A percentile compares a stretch with the other conserved stretches of the same genome.
Evolutionary conservation across 352 stramenopile genomes (phyloP).

Genomic region (Phytopythium mirpurense): DNA sequence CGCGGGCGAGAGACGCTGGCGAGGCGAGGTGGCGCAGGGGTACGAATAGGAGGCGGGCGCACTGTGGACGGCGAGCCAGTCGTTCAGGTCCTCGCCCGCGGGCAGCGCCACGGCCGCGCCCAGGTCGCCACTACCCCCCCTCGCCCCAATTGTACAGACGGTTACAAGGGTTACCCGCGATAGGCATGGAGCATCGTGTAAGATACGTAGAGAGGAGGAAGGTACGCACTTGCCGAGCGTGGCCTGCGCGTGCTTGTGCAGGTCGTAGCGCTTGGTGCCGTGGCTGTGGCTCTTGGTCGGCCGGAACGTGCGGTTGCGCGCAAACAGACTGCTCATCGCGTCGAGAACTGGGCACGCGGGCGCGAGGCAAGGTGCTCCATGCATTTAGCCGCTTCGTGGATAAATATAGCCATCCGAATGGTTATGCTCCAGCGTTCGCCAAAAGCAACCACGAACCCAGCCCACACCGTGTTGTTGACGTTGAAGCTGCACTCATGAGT

Average conservation of each 20-base stretch:
- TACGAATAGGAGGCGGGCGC: constrained; percentile 5
- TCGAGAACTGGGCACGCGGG: neutral
- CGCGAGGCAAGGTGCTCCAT: too few species aligned
- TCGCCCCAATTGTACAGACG: too few species aligned
- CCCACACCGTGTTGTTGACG: too few species aligned
- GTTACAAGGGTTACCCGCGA: neutral
- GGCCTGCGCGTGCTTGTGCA: constrained; percentile 78
- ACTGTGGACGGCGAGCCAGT: constrained; percentile 92
- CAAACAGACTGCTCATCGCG: constrained; percentile 65
- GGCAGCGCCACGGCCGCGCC: constrained; percentile 52
- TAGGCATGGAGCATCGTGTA: neutral
- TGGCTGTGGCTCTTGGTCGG: constrained; percentile 80
- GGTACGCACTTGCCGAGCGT: constrained; percentile 71
- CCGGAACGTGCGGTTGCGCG: constrained; percentile 83
- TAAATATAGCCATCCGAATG: too few species aligned
- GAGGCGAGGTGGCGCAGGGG: neutral
- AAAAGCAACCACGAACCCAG: too few species aligned
- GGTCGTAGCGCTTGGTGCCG: constrained; percentile 78
- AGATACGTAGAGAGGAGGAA: neutral
- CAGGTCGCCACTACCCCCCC: constrained; percentile 50
- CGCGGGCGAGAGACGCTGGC: too few species aligned
- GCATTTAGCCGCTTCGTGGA: too few species aligned
- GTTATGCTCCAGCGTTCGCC: too few species aligned
- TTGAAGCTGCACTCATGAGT: too few species aligned
- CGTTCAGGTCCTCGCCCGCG: constrained; percentile 84